Percentiles rank a stretch among this genome's conserved stretches.
These are phyloP conservation scores for Plasmodium gallinaceum DNA, from an alignment of 169 alveolate species.

Conservation along the genomic window DNA sequence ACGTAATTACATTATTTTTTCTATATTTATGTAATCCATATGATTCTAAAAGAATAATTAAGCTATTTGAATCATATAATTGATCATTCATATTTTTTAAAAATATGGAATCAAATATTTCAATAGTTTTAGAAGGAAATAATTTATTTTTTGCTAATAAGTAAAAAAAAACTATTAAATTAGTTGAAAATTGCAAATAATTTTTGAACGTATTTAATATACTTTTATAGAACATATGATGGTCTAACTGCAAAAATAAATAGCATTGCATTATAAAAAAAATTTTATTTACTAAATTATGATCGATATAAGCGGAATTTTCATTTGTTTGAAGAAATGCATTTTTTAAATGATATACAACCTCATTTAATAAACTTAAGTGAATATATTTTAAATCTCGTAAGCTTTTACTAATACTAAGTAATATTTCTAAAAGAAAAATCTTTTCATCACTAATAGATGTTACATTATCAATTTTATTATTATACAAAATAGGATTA, in stretches of 20 bases:
- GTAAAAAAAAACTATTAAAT: conserved; percentile 39
- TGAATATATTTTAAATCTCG: conserved; percentile 42
- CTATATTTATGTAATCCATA: conserved; percentile 63
- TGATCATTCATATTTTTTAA: conserved; percentile 16
- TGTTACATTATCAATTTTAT: not conserved
- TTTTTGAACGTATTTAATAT: conserved; percentile 20
- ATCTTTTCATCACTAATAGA: not conserved
- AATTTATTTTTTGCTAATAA: conserved; percentile 47
- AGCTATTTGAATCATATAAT: conserved; percentile 10
- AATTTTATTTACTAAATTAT: conserved; percentile 16
- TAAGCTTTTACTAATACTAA: conserved; percentile 31
- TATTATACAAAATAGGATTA: not conserved
- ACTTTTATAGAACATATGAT: conserved; percentile 66
- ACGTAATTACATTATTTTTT: conserved; percentile 1
- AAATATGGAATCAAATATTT: conserved; percentile 44
- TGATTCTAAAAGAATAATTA: conserved; percentile 30
- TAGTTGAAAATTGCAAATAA: not conserved
- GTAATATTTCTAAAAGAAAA: not conserved
- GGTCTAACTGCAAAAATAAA: conserved; percentile 39
- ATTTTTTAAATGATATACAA: conserved; percentile 18
- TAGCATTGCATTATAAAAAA: conserved; percentile 58
- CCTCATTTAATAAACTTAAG: conserved; percentile 31
- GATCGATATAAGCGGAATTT: not conserved
- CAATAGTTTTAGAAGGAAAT: conserved; percentile 50
- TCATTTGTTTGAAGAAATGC: conserved; percentile 3